Evolutionary conservation across 257 asterid species (phyloP), one percentile per base, ranked within the genome.

Genomic region (Echites panduratus): DNA sequence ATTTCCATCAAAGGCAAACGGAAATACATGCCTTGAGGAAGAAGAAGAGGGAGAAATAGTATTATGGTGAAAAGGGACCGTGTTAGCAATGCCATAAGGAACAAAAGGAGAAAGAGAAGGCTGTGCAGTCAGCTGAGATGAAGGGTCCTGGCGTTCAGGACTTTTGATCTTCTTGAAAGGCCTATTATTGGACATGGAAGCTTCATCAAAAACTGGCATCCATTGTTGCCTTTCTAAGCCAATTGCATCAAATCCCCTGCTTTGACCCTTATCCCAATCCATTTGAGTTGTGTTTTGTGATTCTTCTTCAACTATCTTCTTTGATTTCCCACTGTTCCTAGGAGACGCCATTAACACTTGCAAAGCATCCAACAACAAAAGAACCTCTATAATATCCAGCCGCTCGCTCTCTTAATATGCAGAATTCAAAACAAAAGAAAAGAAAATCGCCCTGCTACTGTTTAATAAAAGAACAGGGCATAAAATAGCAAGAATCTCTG

Each of bases 81-180:
- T 53, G 58, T 66, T 61, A 5, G 75, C 40, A 22, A 44, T 62
- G 8, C 29, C 40, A 32, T 58, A 22, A 65, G 80, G 69, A 43
- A 66, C 72, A 40, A 78, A 26, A 44, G 35, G 50, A 12, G 77
- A 64, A 43, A 64, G 57, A 70, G 66, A 40, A 76, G 76, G 59
- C 14, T 49, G 78, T n/a, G 41, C 11, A 4, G 45, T 2, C 17
- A 71, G 86, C 13, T 70, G 84, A 75, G 76, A 19, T 4, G n/a
- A n/a, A n/a, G 57, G n/a, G 57, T 54, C 40, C 27, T 71, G 86
- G 76, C 82, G 83, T 48, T 90, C 87, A 17, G 96, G 96, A 69
- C 91, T 90, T 75, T 56, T 85, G 57, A 81, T 80, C 73, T 88
- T 90, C 78, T 90, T 89, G 70, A 78, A 79, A 77, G 93, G 96